Percentiles rank a stretch among this genome's conserved stretches.
phyloP scores from a whole-genome alignment of 2,329 filamentous ascomycete species.

The Colletotrichum higginsianum region DNA sequence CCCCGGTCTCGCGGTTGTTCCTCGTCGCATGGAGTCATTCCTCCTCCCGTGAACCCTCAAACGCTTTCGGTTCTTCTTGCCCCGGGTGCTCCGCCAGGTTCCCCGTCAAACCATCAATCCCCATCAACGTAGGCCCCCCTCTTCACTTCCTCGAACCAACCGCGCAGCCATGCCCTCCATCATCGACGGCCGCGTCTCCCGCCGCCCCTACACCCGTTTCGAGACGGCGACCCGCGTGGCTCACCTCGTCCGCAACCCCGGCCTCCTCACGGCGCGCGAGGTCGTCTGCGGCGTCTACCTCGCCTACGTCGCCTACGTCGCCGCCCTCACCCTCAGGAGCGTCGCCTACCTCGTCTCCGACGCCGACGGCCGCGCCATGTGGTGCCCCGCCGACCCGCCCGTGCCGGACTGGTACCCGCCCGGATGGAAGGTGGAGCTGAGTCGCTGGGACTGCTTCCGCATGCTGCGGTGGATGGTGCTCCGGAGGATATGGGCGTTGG shows the following conservation, averaged over 20 bases:
- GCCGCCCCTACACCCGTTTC: slow-evolving; percentile 3
- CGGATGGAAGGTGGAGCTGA: slow-evolving; percentile 26
- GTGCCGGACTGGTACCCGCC: slow-evolving; percentile 24
- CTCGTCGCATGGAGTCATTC: background rate
- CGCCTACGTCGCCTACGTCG: slow-evolving; percentile 18
- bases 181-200: slow-evolving; percentile 15
- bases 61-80: background rate
- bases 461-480: slow-evolving; percentile 1
- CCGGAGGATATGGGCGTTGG: background rate
- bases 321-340: slow-evolving; percentile 11
- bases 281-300: slow-evolving; percentile 10
- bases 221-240: background rate
- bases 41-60: background rate
- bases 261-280: slow-evolving; percentile 10
- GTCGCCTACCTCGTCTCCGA: slow-evolving; percentile 18
- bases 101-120: no score
- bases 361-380: background rate
- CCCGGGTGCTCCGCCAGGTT: no score
- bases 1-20: background rate
- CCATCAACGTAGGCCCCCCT: no score
- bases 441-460: slow-evolving; percentile 6
- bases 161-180: slow-evolving; percentile 17
- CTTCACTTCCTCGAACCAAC: background rate
- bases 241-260: slow-evolving; percentile 12
- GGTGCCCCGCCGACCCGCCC: slow-evolving; percentile 1